Evolutionary conservation across 129 eudicot species (phyloP), one percentile per base, ranked within the genome.

Genomic region (Sambucus nigra): DNA sequence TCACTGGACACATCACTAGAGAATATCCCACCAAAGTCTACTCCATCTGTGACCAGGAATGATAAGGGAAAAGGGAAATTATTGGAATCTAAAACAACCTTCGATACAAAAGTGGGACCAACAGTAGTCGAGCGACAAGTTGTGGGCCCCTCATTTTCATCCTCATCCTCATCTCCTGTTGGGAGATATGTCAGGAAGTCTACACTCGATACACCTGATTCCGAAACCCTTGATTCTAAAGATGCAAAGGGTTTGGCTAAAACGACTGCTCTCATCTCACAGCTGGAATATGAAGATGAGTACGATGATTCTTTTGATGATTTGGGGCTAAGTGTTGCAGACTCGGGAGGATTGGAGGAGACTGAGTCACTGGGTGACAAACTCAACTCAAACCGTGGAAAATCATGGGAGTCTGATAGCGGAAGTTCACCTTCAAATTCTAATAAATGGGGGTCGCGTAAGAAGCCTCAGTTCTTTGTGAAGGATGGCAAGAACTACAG

Each of bases 291-390:
- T 59, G 95, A 91, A 61, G 99, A 91, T 17, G 99, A 91, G 71
- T 85, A 91, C 20, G 99, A 91, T 60, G 95, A 91, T 72, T 91
- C 99, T 9, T 91, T 91, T 60, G 99, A 91, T 66, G 97, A 88
- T 53, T 63, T 88, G 54, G 97, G 94, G 12, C 41, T 84, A 11
- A 65, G 75, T 11, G 85, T 82, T 26, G 87, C 74, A 51, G 95
- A 91, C 66, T 67, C 87, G 8, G 81, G 95, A 5, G 81, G 95
- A 9, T 59, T 64, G 23, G 99, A 92, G 28, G 96, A 82, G 53
- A 51, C 73, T 9, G 86, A 73, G 59, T 21, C 52, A 9, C 57
- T 55, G 2, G 47, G 53, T 5, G 73, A 75, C 15, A 52, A 33
- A 35, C 27, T 28, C 20, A 48, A 65, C 23, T 53, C 67, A 22